These are phyloP conservation scores for Sphaceloma murrayae DNA, from an alignment of 2,329 filamentous ascomycete species.

Conservation along the genomic window DNA sequence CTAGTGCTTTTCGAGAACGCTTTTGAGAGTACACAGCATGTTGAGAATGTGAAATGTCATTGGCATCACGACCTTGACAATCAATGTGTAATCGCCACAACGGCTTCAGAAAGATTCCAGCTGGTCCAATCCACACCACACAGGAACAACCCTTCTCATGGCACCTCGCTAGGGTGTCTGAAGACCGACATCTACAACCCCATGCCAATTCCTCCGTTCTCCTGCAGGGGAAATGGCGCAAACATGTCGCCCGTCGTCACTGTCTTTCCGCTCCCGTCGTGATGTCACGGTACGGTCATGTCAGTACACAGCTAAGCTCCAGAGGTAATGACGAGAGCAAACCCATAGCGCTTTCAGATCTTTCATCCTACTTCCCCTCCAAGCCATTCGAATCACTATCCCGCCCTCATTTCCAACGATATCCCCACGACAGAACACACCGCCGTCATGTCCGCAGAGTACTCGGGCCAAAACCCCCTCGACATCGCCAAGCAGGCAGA, in stretches of 20 bases:
- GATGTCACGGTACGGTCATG: slow-evolving; percentile 6
- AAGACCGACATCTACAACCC: not conserved
- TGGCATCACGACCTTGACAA: too few species aligned
- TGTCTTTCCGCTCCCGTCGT: not conserved
- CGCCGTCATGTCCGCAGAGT: slow-evolving; percentile 35
- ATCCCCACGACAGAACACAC: not conserved
- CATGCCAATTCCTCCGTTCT: not conserved
- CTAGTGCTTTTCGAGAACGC: too few species aligned
- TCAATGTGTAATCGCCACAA: too few species aligned
- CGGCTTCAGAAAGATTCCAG: too few species aligned
- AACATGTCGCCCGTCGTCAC: slow-evolving; percentile 7
- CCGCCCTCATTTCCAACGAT: not conserved
- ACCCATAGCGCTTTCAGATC: too few species aligned
- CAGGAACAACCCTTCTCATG: too few species aligned
- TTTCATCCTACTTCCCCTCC: not conserved
- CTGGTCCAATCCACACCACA: too few species aligned
- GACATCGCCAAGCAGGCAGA: slow-evolving; percentile 40
- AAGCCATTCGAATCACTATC: not conserved
- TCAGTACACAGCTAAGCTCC: slow-evolving; percentile 4
- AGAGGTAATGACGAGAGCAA: not conserved
- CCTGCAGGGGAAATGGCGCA: not conserved
- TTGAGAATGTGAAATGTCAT: too few species aligned
- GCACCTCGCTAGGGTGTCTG: too few species aligned
- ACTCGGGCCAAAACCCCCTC: slow-evolving; percentile 34
- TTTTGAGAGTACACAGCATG: too few species aligned